These are phyloP conservation scores for Yarrowia sp. DNA, from an alignment of 805 yeast genomes.

Conservation along the genomic window DNA sequence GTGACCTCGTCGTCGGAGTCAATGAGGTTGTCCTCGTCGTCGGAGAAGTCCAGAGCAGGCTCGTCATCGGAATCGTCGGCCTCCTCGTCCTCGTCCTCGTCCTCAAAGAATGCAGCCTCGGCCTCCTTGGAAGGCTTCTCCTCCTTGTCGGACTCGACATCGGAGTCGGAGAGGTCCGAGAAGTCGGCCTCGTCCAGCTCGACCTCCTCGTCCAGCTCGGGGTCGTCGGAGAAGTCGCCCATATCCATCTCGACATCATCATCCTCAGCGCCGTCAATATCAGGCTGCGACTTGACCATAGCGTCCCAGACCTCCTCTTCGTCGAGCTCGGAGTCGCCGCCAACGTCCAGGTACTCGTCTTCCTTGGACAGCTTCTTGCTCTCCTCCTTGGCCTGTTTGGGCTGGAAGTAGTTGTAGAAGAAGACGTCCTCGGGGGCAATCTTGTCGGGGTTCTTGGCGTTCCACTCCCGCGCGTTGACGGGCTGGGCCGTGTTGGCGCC, in stretches of 20 bases:
- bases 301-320: slow-evolving; percentile 84
- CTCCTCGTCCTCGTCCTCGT: slow-evolving; percentile 34
- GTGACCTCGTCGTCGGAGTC: slow-evolving; percentile 41
- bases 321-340: slow-evolving; percentile 38
- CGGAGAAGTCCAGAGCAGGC: slow-evolving; percentile 37
- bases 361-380: slow-evolving; percentile 38
- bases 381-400: slow-evolving; percentile 35
- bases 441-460: slow-evolving; percentile 52
- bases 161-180: slow-evolving; percentile 31
- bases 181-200: slow-evolving; percentile 33
- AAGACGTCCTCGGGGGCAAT: slow-evolving; percentile 85
- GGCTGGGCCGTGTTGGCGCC: slow-evolving; percentile 50
- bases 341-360: slow-evolving; percentile 40
- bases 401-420: slow-evolving; percentile 75
- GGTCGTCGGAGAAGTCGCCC: slow-evolving; percentile 43
- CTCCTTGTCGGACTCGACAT: slow-evolving; percentile 28
- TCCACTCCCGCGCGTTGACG: slow-evolving; percentile 84
- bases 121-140: slow-evolving; percentile 34
- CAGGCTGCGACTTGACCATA: slow-evolving; percentile 70
- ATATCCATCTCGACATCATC: slow-evolving; percentile 42
- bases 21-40: slow-evolving; percentile 43
- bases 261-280: slow-evolving; percentile 61
- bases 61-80: slow-evolving; percentile 36
- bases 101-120: slow-evolving; percentile 28
- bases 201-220: slow-evolving; percentile 42